These are phyloP conservation scores for Luvunga scandens DNA, from an alignment of 345 rosid species.

Conservation along the genomic window DNA sequence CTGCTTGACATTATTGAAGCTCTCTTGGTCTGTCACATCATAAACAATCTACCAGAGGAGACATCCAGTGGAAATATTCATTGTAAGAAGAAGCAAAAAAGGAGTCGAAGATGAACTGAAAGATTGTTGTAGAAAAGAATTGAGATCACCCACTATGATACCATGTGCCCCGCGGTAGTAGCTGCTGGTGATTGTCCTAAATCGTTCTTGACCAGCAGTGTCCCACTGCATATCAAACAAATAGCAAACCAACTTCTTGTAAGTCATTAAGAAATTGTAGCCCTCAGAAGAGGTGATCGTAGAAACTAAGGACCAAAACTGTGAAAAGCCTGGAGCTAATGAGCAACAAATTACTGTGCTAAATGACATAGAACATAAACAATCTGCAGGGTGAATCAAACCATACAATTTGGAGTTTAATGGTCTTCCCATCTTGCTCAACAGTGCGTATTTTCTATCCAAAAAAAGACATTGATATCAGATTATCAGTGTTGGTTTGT, in stretches of 20 bases:
- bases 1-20: constrained; percentile 78
- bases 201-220: constrained; percentile 96
- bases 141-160: constrained; percentile 57
- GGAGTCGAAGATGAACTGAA: not conserved
- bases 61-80: constrained; percentile 1
- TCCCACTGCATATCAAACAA: constrained; percentile 68
- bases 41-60: constrained; percentile 57
- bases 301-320: not conserved
- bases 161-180: constrained; percentile 98
- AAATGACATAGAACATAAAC: not conserved
- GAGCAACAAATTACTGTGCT: not conserved
- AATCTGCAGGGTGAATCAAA: not conserved
- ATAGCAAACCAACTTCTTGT: constrained; percentile 3
- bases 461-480: constrained; percentile 12
- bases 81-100: not conserved
- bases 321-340: not conserved
- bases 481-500: not conserved
- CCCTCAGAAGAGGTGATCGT: not conserved
- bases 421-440: constrained; percentile 87
- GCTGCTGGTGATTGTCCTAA: constrained; percentile 94
- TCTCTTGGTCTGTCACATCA: constrained; percentile 78
- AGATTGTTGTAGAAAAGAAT: not conserved
- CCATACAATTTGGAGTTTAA: constrained; percentile 67
- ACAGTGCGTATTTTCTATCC: constrained; percentile 88
- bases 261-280: not conserved